Conservation (phyloP, 2,329 filamentous ascomycete species). For the Ophiostoma populinum region DNA sequence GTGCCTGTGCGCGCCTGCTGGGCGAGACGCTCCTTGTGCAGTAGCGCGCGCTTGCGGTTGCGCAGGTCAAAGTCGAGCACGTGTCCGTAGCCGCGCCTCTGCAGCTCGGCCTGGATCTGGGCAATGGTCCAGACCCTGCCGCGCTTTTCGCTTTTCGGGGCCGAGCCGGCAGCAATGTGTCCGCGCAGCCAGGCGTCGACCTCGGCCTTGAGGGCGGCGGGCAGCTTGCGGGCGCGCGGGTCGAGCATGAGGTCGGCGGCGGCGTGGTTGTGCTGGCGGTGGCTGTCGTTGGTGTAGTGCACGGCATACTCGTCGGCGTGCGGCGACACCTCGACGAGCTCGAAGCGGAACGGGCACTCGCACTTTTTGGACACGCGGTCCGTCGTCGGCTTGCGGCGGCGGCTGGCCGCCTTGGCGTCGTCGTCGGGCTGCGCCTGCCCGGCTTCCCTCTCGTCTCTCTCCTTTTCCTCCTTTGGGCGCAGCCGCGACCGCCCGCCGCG, state of each 20-base stretch:
- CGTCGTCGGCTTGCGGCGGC: constrained; percentile 18
- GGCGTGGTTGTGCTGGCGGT: constrained; percentile 19
- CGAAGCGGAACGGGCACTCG: constrained; percentile 21
- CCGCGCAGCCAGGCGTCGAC: constrained; percentile 19
- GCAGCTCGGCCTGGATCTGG: constrained; percentile 20
- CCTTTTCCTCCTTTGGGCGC: constrained; percentile 8
- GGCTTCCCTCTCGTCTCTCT: constrained; percentile 10
- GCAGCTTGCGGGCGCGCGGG: constrained; percentile 19
- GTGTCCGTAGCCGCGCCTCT: constrained; percentile 18
- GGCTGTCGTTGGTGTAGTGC: constrained; percentile 20
- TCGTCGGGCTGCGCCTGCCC: constrained; percentile 12
- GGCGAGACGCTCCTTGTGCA: constrained; percentile 12
- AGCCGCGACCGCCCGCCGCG: constrained; percentile 21
- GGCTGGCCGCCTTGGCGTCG: background rate
- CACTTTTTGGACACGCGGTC: constrained; percentile 21
- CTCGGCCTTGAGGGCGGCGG: constrained; percentile 16
- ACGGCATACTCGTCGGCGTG: constrained; percentile 20
- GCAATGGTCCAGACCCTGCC: constrained; percentile 14
- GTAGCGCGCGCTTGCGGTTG: constrained; percentile 19
- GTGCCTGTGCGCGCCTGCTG: constrained; percentile 3
- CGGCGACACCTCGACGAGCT: constrained; percentile 19
- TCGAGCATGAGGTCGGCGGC: constrained; percentile 20
- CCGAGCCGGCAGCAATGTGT: constrained; percentile 10
- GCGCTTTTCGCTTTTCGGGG: background rate
- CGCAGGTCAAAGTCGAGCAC: constrained; percentile 21